Evolutionary conservation across 2,329 filamentous ascomycete species (phyloP).

Genomic region (Knufia petricola): DNA sequence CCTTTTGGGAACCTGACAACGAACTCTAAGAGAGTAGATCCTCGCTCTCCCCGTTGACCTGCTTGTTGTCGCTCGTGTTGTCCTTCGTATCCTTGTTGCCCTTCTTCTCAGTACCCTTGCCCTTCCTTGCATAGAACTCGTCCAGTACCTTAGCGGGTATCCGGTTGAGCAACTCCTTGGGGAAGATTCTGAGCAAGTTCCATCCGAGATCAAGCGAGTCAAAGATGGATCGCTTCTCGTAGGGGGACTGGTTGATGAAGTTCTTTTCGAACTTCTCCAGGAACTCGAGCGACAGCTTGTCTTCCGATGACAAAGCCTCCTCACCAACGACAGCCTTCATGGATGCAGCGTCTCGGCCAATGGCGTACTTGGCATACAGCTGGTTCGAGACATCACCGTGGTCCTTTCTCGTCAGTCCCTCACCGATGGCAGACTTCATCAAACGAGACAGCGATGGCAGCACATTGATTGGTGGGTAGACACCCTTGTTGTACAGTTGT

Average conservation of each 20-base stretch:
- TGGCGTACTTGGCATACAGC: slow-evolving; percentile 98
- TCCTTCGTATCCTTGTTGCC: slow-evolving; percentile 40
- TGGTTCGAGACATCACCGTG: slow-evolving; percentile 99
- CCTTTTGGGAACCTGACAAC: no score
- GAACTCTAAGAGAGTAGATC: background rate
- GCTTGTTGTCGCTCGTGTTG: slow-evolving; percentile 26
- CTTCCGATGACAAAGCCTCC: slow-evolving; percentile 87
- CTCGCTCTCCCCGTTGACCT: slow-evolving; percentile 18
- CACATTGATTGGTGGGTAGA: slow-evolving; percentile 98
- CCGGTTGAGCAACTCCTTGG: slow-evolving; percentile 95
- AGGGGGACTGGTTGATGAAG: slow-evolving; percentile 85
- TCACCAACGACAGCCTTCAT: slow-evolving; percentile 99
- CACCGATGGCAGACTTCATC: slow-evolving; percentile 99
- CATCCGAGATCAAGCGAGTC: slow-evolving; percentile 94
- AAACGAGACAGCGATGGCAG: slow-evolving; percentile 94
- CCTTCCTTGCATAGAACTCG: slow-evolving; percentile 60
- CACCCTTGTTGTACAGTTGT: slow-evolving; percentile 85
- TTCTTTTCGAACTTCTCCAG: slow-evolving; percentile 95
- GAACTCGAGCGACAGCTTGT: slow-evolving; percentile 97
- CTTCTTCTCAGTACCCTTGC: slow-evolving; percentile 20
- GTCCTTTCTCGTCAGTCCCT: slow-evolving; percentile 91
- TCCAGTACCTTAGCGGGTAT: slow-evolving; percentile 75
- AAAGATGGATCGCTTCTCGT: slow-evolving; percentile 83
- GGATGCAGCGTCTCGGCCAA: slow-evolving; percentile 88
- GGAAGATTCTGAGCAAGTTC: slow-evolving; percentile 93